phyloP scores from a whole-genome alignment of 495 filamentous ascomycete genomes.

The Aspergillus leporis region DNA sequence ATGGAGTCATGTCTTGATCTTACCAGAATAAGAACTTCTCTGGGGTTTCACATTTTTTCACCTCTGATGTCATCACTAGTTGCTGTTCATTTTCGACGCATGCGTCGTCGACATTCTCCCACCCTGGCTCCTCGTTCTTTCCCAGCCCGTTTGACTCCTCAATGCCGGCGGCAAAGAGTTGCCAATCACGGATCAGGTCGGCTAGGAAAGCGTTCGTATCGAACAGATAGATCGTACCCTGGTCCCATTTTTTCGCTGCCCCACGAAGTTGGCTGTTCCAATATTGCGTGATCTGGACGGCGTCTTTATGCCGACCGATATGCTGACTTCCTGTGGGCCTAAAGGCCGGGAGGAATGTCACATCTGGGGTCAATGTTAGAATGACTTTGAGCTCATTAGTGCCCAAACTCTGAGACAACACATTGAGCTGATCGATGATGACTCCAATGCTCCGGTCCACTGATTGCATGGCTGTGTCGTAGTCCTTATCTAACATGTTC shows the following conservation, averaged over 20 bases:
- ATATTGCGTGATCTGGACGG: conserved; percentile 39
- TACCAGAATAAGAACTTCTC: conserved; percentile 56
- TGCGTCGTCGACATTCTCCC: conserved; percentile 41
- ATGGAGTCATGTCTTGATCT: conserved; percentile 16
- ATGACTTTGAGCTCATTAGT: conserved; percentile 46
- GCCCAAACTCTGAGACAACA: conserved; percentile 39
- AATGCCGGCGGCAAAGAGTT: conserved; percentile 44
- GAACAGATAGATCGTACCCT: conserved; percentile 49
- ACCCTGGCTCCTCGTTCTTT: conserved; percentile 37
- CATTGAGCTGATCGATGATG: conserved; percentile 45
- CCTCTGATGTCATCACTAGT: conserved; percentile 40
- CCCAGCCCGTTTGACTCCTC: conserved; percentile 45
- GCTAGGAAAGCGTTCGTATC: conserved; percentile 51
- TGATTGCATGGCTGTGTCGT: conserved; percentile 33
- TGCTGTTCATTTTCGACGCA: conserved; percentile 35
- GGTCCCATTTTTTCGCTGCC: conserved; percentile 40
- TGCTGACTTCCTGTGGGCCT: conserved; percentile 30
- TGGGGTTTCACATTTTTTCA: conserved; percentile 43
- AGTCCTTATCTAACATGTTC: conserved; percentile 41
- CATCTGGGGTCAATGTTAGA: conserved; percentile 49
- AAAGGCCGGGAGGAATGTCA: conserved; percentile 53
- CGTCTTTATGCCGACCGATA: conserved; percentile 37
- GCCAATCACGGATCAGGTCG: conserved; percentile 48
- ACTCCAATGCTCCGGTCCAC: conserved; percentile 44
- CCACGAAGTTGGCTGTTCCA: conserved; percentile 50